Conservation (phyloP, 441 rosid species). For the Adansonia rubrostipa region DNA sequence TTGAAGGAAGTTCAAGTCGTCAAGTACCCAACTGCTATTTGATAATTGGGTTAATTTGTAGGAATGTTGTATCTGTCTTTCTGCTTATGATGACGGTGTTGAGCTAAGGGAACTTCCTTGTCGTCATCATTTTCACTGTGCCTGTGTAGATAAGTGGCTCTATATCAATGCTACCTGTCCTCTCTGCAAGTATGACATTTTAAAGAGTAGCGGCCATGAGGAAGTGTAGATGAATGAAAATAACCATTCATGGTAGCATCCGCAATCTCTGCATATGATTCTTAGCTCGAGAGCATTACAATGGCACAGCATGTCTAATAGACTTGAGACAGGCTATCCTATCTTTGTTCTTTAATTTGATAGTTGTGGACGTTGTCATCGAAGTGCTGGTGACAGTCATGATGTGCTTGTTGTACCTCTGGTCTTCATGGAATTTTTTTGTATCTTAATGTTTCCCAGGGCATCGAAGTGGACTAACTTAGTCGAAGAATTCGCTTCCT, state of each 20-base stretch:
- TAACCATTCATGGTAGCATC: constrained; percentile 5
- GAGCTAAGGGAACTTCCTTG: constrained; percentile 97
- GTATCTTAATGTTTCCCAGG: constrained; percentile 27
- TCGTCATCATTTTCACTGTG: constrained; percentile 91
- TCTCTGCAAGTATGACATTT: constrained; percentile 92
- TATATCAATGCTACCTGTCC: constrained; percentile 91
- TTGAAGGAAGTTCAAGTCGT: constrained; percentile 14
- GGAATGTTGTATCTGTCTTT: constrained; percentile 99
- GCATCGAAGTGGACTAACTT: constrained; percentile 22
- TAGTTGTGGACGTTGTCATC: constrained; percentile 22
- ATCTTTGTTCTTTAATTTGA: constrained; percentile 10
- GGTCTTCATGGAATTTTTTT: constrained; percentile 22
- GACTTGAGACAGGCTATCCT: constrained; percentile 21
- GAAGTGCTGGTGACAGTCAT: constrained; percentile 19
- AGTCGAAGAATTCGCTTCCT: neutral
- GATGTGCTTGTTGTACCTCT: constrained; percentile 30
- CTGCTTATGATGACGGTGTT: constrained; percentile 82
- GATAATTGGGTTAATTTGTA: constrained; percentile 32
- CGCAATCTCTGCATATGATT: constrained; percentile 8
- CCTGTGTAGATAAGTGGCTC: constrained; percentile 96
- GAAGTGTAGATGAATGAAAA: constrained; percentile 53
- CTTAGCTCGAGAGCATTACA: constrained; percentile 12
- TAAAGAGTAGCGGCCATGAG: constrained; percentile 74
- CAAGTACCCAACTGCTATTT: neutral
- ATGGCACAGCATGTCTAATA: constrained; percentile 19